These are phyloP conservation scores for Scedosporium apiospermum DNA, from an alignment of 2,329 filamentous ascomycete species.

Conservation along the genomic window DNA sequence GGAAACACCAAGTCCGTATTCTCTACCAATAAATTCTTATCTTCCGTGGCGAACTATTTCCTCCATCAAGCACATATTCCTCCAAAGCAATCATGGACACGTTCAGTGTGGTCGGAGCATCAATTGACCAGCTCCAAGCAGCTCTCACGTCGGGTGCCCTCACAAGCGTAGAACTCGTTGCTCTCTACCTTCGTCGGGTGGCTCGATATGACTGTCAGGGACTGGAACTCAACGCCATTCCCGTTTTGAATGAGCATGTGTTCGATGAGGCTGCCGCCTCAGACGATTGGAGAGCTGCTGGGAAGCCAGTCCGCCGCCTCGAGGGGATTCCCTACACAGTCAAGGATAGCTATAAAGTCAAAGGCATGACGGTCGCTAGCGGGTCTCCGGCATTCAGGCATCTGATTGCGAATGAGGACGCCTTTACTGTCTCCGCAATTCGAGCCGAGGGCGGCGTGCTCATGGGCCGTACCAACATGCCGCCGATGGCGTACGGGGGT, in stretches of 20 bases:
- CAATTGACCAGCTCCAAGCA: conserved; percentile 15
- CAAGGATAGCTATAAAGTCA: conserved; percentile 48
- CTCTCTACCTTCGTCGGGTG: conserved; percentile 17
- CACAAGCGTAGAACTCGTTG: conserved; percentile 18
- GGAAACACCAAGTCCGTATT: no score
- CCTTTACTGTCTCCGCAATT: conserved; percentile 36
- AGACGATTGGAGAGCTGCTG: conserved; percentile 15
- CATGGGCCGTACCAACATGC: conserved; percentile 19
- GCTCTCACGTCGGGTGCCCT: conserved; percentile 11
- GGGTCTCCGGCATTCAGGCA: conserved; percentile 45
- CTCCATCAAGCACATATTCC: no score
- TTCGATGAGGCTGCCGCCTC: conserved; percentile 20
- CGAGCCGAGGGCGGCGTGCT: conserved; percentile 39
- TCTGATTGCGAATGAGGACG: conserved; percentile 40
- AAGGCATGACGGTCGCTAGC: conserved; percentile 40
- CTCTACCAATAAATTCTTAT: no score
- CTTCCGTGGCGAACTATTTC: no score
- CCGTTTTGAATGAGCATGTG: conserved; percentile 15
- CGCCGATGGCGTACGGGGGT: conserved; percentile 32
- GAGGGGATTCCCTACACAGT: conserved; percentile 49
- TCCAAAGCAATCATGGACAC: not conserved
- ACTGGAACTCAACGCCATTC: conserved; percentile 16
- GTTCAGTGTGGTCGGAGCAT: conserved; percentile 16
- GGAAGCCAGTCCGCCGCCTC: conserved; percentile 17
- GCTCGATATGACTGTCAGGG: conserved; percentile 16